Percentiles rank a stretch among this genome's conserved stretches.
phyloP scores from a whole-genome alignment of 148 eudicot species.

The Rhododendron molle region DNA sequence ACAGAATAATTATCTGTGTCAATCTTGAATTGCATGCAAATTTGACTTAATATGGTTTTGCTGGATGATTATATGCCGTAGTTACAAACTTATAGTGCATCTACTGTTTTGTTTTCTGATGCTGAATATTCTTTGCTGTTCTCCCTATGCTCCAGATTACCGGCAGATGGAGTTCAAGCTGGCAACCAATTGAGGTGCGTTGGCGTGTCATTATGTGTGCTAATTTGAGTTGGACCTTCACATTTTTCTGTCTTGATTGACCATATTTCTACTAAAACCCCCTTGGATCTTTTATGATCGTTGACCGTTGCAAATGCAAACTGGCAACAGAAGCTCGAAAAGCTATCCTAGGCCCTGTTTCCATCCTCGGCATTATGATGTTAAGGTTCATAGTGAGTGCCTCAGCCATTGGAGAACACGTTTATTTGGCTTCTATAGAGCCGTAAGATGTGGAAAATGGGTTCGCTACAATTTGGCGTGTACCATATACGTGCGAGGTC shows the following conservation, averaged over 20 bases:
- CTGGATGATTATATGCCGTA: not conserved
- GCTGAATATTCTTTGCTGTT: not conserved
- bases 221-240: not conserved
- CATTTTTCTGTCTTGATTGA: not conserved
- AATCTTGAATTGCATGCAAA: not conserved
- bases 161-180: slow-evolving; percentile 45
- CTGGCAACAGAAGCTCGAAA: not conserved
- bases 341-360: not conserved
- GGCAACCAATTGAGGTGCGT: slow-evolving; percentile 68
- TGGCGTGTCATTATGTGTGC: slow-evolving; percentile 4
- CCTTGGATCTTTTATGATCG: not conserved
- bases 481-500: not conserved
- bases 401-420: not conserved
- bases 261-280: not conserved
- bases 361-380: not conserved
- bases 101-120: not conserved
- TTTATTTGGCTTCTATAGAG: not conserved
- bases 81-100: not conserved
- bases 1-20: not conserved
- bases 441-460: not conserved
- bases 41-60: not conserved
- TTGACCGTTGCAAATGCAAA: not conserved
- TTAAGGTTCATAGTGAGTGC: not conserved
- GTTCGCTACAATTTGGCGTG: not conserved
- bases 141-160: slow-evolving; percentile 34